A percentile compares a stretch with the other conserved stretches of the same genome.
Conservation (phyloP, 352 stramenopile species). For the Globisporangium abappressorium region DNA sequence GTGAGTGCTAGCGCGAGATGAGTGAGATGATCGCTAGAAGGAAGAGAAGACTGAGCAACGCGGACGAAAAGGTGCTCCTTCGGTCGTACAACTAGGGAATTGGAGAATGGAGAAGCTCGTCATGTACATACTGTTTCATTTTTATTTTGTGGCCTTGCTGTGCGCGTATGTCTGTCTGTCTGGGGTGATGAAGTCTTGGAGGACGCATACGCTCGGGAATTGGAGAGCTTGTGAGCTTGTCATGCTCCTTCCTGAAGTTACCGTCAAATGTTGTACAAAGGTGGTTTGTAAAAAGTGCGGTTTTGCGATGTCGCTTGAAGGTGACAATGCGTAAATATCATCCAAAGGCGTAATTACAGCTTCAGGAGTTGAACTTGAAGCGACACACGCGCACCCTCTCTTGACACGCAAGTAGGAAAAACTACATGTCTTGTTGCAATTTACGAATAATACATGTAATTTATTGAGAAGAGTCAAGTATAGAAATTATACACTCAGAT, state of each 20-base stretch:
- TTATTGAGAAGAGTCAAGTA: background rate
- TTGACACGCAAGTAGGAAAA: constrained; percentile 1
- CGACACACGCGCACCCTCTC: constrained; percentile 17
- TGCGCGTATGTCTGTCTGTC: background rate
- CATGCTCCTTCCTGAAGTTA: background rate
- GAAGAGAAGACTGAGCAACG: background rate
- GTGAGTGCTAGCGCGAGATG: background rate
- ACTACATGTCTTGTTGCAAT: background rate
- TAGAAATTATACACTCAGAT: background rate
- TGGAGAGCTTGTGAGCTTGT: no score
- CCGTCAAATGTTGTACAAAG: constrained; percentile 5
- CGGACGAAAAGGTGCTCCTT: background rate
- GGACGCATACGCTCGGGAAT: no score
- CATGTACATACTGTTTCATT: background rate
- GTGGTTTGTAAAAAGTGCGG: constrained; percentile 8
- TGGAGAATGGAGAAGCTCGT: background rate
- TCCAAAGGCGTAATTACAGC: constrained; percentile 21
- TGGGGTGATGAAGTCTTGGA: no score
- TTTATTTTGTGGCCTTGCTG: background rate
- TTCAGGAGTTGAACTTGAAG: constrained; percentile 35
- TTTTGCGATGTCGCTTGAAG: background rate
- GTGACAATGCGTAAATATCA: background rate
- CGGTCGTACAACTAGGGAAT: background rate
- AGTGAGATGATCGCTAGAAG: background rate
- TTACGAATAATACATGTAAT: background rate